These are phyloP conservation scores for Podila verticillata DNA, from an alignment of 192 early-diverging fungal genomes.

Conservation along the genomic window DNA sequence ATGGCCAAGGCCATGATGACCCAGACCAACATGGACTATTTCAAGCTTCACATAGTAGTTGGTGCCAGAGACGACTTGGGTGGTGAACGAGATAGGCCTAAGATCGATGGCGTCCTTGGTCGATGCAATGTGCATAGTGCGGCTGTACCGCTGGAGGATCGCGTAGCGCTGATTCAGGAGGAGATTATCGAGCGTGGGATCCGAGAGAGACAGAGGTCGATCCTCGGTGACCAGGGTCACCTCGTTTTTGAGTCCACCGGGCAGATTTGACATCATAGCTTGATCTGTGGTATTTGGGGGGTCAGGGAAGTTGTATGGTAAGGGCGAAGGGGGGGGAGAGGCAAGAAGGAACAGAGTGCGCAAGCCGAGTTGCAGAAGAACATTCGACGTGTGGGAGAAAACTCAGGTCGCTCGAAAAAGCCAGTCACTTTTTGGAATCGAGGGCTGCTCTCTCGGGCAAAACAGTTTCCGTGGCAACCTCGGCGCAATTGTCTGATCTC, in stretches of 20 bases:
- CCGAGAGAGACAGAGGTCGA: constrained; percentile 6
- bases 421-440: no score
- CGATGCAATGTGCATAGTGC: neutral
- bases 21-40: neutral
- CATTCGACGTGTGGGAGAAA: no score
- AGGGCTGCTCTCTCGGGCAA: no score
- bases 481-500: neutral
- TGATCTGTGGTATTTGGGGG: neutral
- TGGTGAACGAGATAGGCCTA: constrained; percentile 13
- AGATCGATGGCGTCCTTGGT: constrained; percentile 1
- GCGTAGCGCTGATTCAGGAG: neutral
- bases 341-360: neutral
- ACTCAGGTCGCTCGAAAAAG: no score
- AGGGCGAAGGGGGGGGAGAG: neutral
- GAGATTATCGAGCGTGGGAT: constrained; percentile 11
- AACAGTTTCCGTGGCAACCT: no score
- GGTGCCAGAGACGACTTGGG: constrained; percentile 28
- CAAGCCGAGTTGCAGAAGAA: neutral
- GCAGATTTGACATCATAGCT: neutral
- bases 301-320: neutral
- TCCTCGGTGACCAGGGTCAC: constrained; percentile 7
- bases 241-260: constrained; percentile 12
- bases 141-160: constrained; percentile 9
- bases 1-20: neutral
- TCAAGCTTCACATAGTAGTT: constrained; percentile 34